phyloP scores from a whole-genome alignment of 305 asterid genomes.

The Fraxinus floribunda region DNA sequence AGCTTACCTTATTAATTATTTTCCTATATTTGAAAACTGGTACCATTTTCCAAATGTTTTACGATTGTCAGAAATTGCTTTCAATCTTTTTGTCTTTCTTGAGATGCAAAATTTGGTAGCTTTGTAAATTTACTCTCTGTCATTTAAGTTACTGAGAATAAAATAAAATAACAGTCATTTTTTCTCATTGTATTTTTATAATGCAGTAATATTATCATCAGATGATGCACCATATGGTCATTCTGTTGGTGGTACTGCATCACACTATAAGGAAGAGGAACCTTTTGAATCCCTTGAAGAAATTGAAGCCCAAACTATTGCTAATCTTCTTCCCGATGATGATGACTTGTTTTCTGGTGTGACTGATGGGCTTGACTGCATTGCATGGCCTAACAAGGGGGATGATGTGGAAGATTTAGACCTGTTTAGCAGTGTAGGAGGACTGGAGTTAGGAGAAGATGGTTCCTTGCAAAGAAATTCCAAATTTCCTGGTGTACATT shows the following conservation, averaged over 20 bases:
- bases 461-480: constrained; percentile 50
- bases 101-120: neutral
- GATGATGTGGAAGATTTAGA: constrained; percentile 80
- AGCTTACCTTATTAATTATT: constrained; percentile 6
- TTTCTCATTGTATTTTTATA: constrained; percentile 17
- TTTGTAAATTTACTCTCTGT: neutral
- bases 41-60: neutral
- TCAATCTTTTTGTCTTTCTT: neutral
- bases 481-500: constrained; percentile 44
- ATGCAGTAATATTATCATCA: constrained; percentile 71
- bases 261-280: constrained; percentile 76
- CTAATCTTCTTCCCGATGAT: constrained; percentile 86
- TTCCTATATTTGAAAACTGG: constrained; percentile 2
- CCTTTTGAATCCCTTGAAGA: constrained; percentile 83
- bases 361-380: constrained; percentile 67
- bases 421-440: constrained; percentile 89
- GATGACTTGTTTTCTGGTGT: constrained; percentile 91
- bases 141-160: neutral
- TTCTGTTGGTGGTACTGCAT: constrained; percentile 60
- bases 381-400: constrained; percentile 39
- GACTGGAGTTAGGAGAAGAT: constrained; percentile 94
- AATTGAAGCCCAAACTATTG: constrained; percentile 92
- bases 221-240: constrained; percentile 54
- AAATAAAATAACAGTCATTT: neutral
- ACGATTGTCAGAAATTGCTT: neutral